Percentiles rank a stretch among this genome's conserved stretches.
Conservation (phyloP, 352 stramenopile species). For the Phytopythium chamaehyphon region DNA sequence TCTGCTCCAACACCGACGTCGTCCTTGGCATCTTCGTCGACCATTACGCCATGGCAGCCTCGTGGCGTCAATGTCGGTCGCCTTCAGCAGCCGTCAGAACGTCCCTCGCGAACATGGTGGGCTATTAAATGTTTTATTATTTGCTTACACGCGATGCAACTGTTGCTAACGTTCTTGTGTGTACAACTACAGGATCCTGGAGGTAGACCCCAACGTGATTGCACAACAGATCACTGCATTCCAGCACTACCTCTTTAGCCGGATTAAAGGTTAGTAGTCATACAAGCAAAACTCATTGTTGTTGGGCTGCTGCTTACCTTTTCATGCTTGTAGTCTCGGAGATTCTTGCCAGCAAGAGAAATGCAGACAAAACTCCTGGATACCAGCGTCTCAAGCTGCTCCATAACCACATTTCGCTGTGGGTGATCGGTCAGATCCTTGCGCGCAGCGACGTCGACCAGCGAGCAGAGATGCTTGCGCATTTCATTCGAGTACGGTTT, state of each 20-base stretch:
- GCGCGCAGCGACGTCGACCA: slow-evolving; percentile 72
- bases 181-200: slow-evolving; percentile 42
- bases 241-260: slow-evolving; percentile 86
- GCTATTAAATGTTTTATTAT: slow-evolving; percentile 4
- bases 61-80: slow-evolving; percentile 37
- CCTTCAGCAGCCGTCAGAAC: slow-evolving; percentile 18
- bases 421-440: slow-evolving; percentile 83
- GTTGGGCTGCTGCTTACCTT: background rate
- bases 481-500: slow-evolving; percentile 71
- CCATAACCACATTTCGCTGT: slow-evolving; percentile 85
- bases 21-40: slow-evolving; percentile 11
- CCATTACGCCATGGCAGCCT: slow-evolving; percentile 53
- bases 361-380: slow-evolving; percentile 70
- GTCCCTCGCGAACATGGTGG: slow-evolving; percentile 53
- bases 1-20: no score
- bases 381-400: slow-evolving; percentile 80
- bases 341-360: slow-evolving; percentile 69
- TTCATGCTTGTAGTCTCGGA: slow-evolving; percentile 53
- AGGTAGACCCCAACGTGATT: slow-evolving; percentile 73
- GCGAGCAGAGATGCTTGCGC: slow-evolving; percentile 70
- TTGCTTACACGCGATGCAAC: background rate
- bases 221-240: slow-evolving; percentile 84
- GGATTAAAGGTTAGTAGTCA: slow-evolving; percentile 71
- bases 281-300: background rate
- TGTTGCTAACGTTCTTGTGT: background rate